Evolutionary conservation across 2,329 filamentous ascomycete species (phyloP), one percentile per base, ranked within the genome.

Genomic region (Epichloe baconii): DNA sequence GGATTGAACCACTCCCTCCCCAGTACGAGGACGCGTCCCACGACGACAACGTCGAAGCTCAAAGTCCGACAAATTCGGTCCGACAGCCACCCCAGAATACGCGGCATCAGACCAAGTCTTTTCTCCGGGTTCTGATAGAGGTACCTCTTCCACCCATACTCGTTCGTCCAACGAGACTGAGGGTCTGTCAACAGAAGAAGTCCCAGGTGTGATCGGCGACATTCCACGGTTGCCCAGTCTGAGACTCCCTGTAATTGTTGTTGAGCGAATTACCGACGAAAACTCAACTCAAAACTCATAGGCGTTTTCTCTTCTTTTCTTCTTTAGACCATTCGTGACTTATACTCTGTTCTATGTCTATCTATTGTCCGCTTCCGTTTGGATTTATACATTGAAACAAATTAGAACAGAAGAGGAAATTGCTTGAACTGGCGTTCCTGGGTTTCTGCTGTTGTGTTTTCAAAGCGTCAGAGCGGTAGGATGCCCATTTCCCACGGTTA

Each of bases 81-180:
- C 57, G 67, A 47, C 75, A 73, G 44, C 73, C 76, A 10, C 77
- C 77, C 77, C 77, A 1, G 69, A 71, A 17, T 80, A 80, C 56
- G 26, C 10, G 23, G 14, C 43, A 26, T n/a, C 14, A 12, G n/a
- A 45, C 26, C 15, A 14, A 35, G 34, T n/a, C 2, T 7, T 17
- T 35, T 19, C 26, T n/a, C 26, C 26, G 23, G n/a, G 5, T 11
- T 15, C 14, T 31, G 43, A 35, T n/a, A 15, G n/a, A 10, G n/a
- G 4, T 17, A 45, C n/a, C 10, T 34, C 26, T 17, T 17, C n/a
- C 6, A 15, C 12, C 4, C 14, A 19, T 34, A 2, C 1, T 34
- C 5, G 5, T n/a, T 34, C 26, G 7, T n/a, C 8, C 11, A 15
- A 31, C 7, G 43, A 35, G 26, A 17, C n/a, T 10, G 43, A 45